Evolutionary conservation across 768 basidiomycete genomes (phyloP).

Genomic region (Sporobolomyces roseus): DNA sequence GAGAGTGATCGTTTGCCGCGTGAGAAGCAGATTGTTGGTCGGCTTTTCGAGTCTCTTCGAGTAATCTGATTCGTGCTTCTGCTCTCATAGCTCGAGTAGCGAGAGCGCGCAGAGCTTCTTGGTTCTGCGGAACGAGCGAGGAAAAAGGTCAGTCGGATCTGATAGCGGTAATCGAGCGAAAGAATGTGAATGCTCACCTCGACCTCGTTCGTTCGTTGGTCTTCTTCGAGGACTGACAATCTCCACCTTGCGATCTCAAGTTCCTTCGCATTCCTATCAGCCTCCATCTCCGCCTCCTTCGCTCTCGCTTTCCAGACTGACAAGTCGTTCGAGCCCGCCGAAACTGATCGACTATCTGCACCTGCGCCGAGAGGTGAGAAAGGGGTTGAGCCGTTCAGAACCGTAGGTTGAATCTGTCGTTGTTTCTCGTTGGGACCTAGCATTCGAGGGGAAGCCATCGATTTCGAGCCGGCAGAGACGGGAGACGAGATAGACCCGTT

Average conservation of each 20-base stretch:
- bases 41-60: conserved; percentile 22
- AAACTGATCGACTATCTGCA: too few species aligned
- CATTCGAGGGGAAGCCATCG: background rate
- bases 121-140: conserved; percentile 8
- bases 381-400: too few species aligned
- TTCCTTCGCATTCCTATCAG: conserved; percentile 29
- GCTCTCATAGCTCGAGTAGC: conserved; percentile 32
- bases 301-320: conserved; percentile 6
- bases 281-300: conserved; percentile 27
- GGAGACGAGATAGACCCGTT: conserved; percentile 1
- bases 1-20: background rate
- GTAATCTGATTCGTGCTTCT: conserved; percentile 32
- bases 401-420: conserved; percentile 3
- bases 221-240: conserved; percentile 28
- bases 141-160: background rate
- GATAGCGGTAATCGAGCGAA: background rate
- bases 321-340: background rate
- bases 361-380: conserved; percentile 1
- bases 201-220: conserved; percentile 9
- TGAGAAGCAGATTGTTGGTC: background rate
- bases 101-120: conserved; percentile 34
- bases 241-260: conserved; percentile 40
- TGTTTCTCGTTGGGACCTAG: background rate
- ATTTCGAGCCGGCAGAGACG: background rate
- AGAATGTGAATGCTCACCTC: conserved; percentile 24